Conservation (phyloP, 805 yeast species). For the Millerozyma miso region DNA sequence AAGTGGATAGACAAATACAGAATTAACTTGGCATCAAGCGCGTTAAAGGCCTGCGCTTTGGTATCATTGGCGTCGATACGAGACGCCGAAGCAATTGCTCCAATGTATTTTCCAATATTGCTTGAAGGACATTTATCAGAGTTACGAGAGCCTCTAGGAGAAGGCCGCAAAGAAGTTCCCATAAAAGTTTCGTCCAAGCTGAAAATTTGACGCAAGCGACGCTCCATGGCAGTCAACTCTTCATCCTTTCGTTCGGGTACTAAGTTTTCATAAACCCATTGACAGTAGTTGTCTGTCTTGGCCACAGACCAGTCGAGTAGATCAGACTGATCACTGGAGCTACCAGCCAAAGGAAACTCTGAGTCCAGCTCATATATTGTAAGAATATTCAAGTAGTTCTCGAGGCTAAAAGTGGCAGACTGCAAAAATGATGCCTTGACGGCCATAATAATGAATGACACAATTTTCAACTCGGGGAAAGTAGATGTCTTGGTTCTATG, state of each 20-base stretch:
- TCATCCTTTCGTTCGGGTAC: constrained; percentile 18
- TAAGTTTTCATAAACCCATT: constrained; percentile 43
- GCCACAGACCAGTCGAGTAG: constrained; percentile 46
- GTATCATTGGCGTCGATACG: neutral
- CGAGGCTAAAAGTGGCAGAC: constrained; percentile 9
- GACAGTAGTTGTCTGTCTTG: constrained; percentile 43
- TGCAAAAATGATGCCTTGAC: constrained; percentile 28
- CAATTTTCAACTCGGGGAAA: constrained; percentile 38
- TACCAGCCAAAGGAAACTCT: constrained; percentile 11
- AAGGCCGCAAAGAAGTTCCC: neutral
- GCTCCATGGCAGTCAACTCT: constrained; percentile 23
- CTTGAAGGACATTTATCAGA: neutral
- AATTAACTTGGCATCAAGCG: neutral
- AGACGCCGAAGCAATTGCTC: neutral
- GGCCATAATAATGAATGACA: constrained; percentile 27
- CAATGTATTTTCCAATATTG: constrained; percentile 3
- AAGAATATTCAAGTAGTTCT: constrained; percentile 16
- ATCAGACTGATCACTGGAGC: constrained; percentile 16
- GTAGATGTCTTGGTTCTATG: constrained; percentile 4
- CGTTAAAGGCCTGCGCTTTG: neutral
- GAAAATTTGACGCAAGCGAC: constrained; percentile 31
- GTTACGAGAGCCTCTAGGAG: constrained; percentile 3
- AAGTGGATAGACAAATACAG: neutral
- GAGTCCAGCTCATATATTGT: constrained; percentile 15
- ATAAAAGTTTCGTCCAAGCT: constrained; percentile 11